These are phyloP conservation scores for Lenwebbia sp. DNA, from an alignment of 345 rosid genomes.

Conservation along the genomic window DNA sequence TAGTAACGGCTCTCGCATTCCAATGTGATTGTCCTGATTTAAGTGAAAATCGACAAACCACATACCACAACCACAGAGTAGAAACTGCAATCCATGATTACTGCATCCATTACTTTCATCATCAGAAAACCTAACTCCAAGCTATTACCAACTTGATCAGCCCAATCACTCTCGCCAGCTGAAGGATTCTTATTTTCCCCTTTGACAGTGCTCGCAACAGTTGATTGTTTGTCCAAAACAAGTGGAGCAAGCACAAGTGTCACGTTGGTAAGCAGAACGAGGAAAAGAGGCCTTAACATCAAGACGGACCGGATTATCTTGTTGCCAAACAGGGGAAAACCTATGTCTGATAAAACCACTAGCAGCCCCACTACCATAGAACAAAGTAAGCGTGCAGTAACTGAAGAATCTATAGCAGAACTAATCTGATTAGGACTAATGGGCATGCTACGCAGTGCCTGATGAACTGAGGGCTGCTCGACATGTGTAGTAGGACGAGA, in stretches of 20 bases:
- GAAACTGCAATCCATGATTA: constrained; percentile 59
- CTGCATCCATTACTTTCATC: constrained; percentile 57
- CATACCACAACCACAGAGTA: constrained; percentile 44
- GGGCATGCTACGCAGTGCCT: not conserved
- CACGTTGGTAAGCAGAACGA: constrained; percentile 49
- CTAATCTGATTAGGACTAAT: constrained; percentile 39
- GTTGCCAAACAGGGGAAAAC: constrained; percentile 47
- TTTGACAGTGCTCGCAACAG: constrained; percentile 1
- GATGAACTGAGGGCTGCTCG: constrained; percentile 7
- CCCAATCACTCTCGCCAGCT: constrained; percentile 35
- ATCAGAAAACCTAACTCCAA: constrained; percentile 51
- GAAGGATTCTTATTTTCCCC: constrained; percentile 17
- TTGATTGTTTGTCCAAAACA: constrained; percentile 17
- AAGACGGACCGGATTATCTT: constrained; percentile 17
- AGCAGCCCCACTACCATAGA: constrained; percentile 35
- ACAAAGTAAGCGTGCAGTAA: constrained; percentile 29
- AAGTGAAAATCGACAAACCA: constrained; percentile 20
- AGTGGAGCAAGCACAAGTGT: constrained; percentile 39
- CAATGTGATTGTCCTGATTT: not conserved
- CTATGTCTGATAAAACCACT: constrained; percentile 38
- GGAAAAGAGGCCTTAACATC: constrained; percentile 59
- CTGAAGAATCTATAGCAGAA: constrained; percentile 47
- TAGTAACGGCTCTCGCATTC: not conserved
- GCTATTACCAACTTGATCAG: constrained; percentile 45
- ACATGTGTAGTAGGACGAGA: constrained; percentile 8